phyloP scores from a whole-genome alignment of 257 asterid genomes.

The Solanum virginianum region DNA sequence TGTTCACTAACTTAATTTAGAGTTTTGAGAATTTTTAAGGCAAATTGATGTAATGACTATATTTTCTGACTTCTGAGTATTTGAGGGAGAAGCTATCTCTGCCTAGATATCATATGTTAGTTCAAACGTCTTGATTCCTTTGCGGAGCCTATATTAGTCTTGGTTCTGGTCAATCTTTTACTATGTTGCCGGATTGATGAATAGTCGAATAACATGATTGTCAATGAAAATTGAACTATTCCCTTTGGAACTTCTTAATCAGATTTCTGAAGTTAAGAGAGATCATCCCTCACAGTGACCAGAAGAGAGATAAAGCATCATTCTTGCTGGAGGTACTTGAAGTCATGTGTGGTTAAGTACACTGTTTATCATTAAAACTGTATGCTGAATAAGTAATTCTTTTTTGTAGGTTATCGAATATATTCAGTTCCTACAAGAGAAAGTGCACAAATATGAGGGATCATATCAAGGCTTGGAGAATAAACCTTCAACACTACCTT shows the following conservation, averaged over 20 bases:
- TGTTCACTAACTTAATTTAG: constrained; percentile 2
- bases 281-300: constrained; percentile 83
- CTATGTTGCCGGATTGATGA: neutral
- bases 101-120: neutral
- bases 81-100: neutral
- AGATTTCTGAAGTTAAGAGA: constrained; percentile 86
- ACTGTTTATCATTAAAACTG: neutral
- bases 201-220: neutral
- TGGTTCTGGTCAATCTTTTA: neutral
- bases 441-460: constrained; percentile 55
- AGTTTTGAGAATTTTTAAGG: neutral
- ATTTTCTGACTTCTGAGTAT: neutral
- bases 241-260: constrained; percentile 5
- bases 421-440: constrained; percentile 86
- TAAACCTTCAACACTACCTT: constrained; percentile 48
- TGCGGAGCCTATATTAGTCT: neutral
- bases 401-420: constrained; percentile 75
- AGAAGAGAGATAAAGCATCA: constrained; percentile 97
- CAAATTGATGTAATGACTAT: neutral
- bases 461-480: constrained; percentile 64
- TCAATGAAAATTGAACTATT: neutral
- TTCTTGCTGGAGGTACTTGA: constrained; percentile 70
- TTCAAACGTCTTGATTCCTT: neutral
- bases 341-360: neutral
- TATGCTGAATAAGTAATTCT: neutral